Percentiles rank a stretch among this genome's conserved stretches.
Conservation (phyloP, 768 basidiomycete species). For the Lyophyllum decastes region DNA sequence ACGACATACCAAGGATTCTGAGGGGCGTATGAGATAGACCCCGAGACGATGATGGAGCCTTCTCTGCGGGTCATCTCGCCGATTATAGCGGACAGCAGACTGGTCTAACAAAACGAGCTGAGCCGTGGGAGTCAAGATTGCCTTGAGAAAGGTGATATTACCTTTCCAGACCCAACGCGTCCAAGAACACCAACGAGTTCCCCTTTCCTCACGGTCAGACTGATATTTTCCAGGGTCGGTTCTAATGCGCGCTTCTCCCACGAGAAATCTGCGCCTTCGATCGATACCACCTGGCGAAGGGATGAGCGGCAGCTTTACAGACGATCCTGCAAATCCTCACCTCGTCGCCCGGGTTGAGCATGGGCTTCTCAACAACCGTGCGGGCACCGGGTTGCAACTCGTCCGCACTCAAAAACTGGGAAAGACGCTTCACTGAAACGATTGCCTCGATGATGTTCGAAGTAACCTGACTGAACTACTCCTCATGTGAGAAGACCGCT, state of each 20-base stretch:
- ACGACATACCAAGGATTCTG: conserved; percentile 78
- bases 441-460: conserved; percentile 84
- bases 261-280: conserved; percentile 77
- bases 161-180: conserved; percentile 91
- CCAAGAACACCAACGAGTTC: conserved; percentile 86
- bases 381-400: conserved; percentile 84
- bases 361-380: conserved; percentile 43
- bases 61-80: conserved; percentile 83
- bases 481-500: not conserved
- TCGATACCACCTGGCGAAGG: conserved; percentile 54
- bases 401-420: conserved; percentile 71
- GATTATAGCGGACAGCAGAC: conserved; percentile 75
- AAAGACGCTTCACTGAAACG: conserved; percentile 81
- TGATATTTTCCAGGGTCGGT: conserved; percentile 77
- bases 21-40: conserved; percentile 79
- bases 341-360: conserved; percentile 60
- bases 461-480: conserved; percentile 68
- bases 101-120: conserved; percentile 46
- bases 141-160: conserved; percentile 19
- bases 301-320: not conserved
- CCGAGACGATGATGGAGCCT: conserved; percentile 70
- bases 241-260: conserved; percentile 64
- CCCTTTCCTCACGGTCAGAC: conserved; percentile 75
- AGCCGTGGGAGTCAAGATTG: not conserved
- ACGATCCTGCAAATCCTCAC: conserved; percentile 28